Evolutionary conservation across 768 basidiomycete species (phyloP).

Genomic region (Termitomyces sp.): DNA sequence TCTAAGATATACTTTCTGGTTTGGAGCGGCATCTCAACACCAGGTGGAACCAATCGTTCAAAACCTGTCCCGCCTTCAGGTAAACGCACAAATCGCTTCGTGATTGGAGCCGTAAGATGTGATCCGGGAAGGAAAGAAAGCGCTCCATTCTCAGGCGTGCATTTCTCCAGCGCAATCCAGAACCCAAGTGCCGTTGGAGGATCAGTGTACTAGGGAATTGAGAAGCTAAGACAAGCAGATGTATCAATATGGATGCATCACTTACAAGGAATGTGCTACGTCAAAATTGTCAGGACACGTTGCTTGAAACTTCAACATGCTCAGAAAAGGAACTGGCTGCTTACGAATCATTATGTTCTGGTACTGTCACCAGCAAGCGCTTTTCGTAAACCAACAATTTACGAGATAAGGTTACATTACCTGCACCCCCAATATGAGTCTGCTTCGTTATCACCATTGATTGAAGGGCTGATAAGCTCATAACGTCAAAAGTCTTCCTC

Average conservation of each 20-base stretch:
- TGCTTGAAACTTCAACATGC: constrained; percentile 1
- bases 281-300: neutral
- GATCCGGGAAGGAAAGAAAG: constrained; percentile 89
- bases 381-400: neutral
- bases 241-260: neutral
- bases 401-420: constrained; percentile 30
- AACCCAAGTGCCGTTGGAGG: constrained; percentile 92
- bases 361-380: constrained; percentile 41
- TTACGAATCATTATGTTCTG: constrained; percentile 91
- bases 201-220: constrained; percentile 68
- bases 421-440: constrained; percentile 87
- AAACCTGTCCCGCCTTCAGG: constrained; percentile 81
- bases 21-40: constrained; percentile 21
- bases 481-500: neutral
- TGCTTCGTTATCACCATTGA: constrained; percentile 98
- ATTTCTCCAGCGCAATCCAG: constrained; percentile 93
- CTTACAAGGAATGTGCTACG: constrained; percentile 69
- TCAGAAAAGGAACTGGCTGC: constrained; percentile 19
- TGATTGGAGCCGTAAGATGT: constrained; percentile 67
- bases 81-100: constrained; percentile 81
- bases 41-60: constrained; percentile 46
- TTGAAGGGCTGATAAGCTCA: constrained; percentile 56
- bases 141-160: constrained; percentile 78
- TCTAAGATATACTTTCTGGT: constrained; percentile 58
- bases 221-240: neutral